Base-by-base conservation (phyloP, 2,329 filamentous ascomycete genomes). In the Botryotinia calthae region DNA sequence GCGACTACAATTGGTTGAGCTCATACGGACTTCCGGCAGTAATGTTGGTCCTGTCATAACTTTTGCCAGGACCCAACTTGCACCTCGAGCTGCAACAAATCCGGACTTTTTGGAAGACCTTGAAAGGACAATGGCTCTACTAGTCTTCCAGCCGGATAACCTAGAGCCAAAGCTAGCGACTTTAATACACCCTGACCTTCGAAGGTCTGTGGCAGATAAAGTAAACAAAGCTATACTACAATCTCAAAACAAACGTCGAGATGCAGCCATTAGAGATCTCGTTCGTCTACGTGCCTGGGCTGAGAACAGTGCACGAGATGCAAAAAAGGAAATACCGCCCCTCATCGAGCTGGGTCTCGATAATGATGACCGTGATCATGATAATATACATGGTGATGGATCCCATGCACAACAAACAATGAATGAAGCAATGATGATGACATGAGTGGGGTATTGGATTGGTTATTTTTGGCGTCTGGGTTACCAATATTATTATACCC, bases 181-280 rank as follows among this genome's bases (percentile, higher is more conserved):
- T 64, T 85, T 99, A 42, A 85, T 99, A 28, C 88, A 97, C 76
- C 93, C 95, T 3, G 87, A 90, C 65, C 86, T 98, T 62, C 90
- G 96, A 74, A 89, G 91, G 77, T 89, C 91, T 61, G 94, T 98
- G n/a, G 96, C 96, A 7, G 90, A 91, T 74, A 88, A 88, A 77
- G 96, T 99, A 71, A 99, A 99, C 80, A 91, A 94, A 82, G 93
- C 94, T 18, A 94, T 99, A 70, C 84, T 98, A 40, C 86, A 88
- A 72, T 90, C 87, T 68, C 91, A 95, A 80, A 91, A 91, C 34
- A 86, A 90, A 77, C 87, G 90, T 75, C 89, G 91, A 74, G 93
- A 97, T 81, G 92, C 95, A 20, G 92, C 93, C 40, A 93, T 99
- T 76, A 88, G 92, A 72, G 89, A 92, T 76, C 86, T 99, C 4